Percentiles rank a stretch among this genome's conserved stretches.
These are phyloP conservation scores for Geotrichum reessii DNA, from an alignment of 1,139 yeast species.

Conservation along the genomic window DNA sequence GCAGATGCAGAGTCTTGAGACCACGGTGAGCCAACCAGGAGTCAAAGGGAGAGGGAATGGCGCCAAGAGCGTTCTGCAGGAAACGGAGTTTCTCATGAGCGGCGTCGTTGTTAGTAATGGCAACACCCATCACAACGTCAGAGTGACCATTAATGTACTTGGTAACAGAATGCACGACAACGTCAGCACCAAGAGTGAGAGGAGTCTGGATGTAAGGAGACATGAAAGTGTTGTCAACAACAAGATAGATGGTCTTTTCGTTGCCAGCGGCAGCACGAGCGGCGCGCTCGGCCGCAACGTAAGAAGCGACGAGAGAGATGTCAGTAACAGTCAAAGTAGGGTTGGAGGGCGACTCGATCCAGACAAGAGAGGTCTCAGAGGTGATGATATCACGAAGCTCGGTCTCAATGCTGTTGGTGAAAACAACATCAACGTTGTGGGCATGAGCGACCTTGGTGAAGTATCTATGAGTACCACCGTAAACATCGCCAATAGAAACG, in stretches of 20 bases:
- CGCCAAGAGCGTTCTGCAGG: slow-evolving; percentile 84
- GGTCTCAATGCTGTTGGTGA: slow-evolving; percentile 57
- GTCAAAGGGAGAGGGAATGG: slow-evolving; percentile 85
- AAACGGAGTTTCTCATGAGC: slow-evolving; percentile 63
- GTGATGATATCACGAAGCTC: slow-evolving; percentile 55
- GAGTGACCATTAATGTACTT: slow-evolving; percentile 91
- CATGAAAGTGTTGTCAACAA: slow-evolving; percentile 89
- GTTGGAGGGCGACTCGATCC: slow-evolving; percentile 89
- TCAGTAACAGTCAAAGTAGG: slow-evolving; percentile 78
- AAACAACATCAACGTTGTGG: slow-evolving; percentile 68
- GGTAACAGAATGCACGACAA: slow-evolving; percentile 84
- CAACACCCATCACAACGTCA: slow-evolving; percentile 83
- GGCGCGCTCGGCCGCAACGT: slow-evolving; percentile 46
- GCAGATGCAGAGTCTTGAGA: slow-evolving; percentile 76
- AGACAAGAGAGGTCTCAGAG: slow-evolving; percentile 64
- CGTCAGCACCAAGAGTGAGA: slow-evolving; percentile 73
- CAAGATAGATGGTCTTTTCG: slow-evolving; percentile 50
- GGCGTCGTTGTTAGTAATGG: slow-evolving; percentile 60
- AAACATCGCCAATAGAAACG: slow-evolving; percentile 79
- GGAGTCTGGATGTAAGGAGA: slow-evolving; percentile 92
- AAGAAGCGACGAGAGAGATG: slow-evolving; percentile 52
- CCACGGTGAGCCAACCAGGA: slow-evolving; percentile 93
- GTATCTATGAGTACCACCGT: slow-evolving; percentile 91
- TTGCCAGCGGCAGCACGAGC: slow-evolving; percentile 36
- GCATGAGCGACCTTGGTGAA: slow-evolving; percentile 80